Percentiles rank a stretch among this genome's conserved stretches.
These are phyloP conservation scores for Echites panduratus DNA, from an alignment of 257 asterid genomes.

Conservation along the genomic window DNA sequence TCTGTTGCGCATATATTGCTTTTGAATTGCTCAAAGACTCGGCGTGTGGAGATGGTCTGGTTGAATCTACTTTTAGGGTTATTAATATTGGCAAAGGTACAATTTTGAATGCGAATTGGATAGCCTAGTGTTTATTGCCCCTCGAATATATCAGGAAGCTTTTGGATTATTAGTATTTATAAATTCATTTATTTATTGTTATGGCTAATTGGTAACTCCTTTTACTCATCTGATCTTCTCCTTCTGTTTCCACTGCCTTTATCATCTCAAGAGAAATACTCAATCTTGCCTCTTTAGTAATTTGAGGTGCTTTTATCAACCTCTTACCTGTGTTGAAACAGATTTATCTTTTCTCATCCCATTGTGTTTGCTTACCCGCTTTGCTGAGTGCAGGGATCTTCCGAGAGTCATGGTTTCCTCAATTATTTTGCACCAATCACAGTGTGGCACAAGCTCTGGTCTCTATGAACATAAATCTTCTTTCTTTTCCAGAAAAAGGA, in stretches of 20 bases:
- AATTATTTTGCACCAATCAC: background rate
- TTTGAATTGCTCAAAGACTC: background rate
- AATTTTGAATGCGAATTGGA: background rate
- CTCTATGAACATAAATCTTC: background rate
- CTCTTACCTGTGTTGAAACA: background rate
- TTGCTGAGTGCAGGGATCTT: background rate
- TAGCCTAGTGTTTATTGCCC: background rate
- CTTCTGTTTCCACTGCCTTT: background rate
- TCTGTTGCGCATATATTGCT: background rate
- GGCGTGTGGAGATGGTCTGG: background rate
- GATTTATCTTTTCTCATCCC: background rate
- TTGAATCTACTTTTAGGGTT: slow-evolving; percentile 1
- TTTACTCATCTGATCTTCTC: background rate
- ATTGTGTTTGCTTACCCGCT: background rate
- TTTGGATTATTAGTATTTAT: background rate
- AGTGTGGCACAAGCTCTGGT: background rate
- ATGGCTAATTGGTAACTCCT: background rate
- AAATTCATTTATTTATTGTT: no score
- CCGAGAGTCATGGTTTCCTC: slow-evolving; percentile 1
- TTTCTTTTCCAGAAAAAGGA: slow-evolving; percentile 8
- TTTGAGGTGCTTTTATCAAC: background rate
- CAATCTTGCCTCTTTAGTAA: background rate
- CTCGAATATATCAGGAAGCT: background rate
- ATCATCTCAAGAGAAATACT: background rate
- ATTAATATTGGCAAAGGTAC: background rate